phyloP scores from a whole-genome alignment of 2,329 filamentous ascomycete genomes.

The Arthrobotrys musiformis region DNA sequence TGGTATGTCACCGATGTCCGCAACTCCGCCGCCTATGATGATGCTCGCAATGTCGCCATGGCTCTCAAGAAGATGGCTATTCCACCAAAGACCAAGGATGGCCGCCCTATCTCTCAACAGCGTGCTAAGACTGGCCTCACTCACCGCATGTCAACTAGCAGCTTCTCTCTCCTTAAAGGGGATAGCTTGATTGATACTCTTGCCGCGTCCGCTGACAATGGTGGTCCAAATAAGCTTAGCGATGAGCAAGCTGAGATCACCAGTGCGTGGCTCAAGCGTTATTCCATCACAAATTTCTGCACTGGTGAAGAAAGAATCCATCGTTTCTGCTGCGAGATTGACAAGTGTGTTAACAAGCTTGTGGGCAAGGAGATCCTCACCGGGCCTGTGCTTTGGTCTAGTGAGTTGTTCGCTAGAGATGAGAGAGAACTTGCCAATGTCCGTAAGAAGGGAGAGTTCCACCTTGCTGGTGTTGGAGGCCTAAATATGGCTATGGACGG shows the following conservation, averaged over 20 bases:
- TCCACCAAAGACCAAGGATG: conserved; percentile 65
- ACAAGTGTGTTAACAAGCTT: conserved; percentile 84
- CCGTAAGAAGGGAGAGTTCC: conserved; percentile 58
- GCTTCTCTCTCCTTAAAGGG: conserved; percentile 59
- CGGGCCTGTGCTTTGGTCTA: conserved; percentile 90
- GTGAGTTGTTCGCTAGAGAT: conserved; percentile 84
- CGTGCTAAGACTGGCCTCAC: conserved; percentile 56
- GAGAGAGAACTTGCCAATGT: conserved; percentile 69
- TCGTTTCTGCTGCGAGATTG: conserved; percentile 88
- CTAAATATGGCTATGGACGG: conserved; percentile 58
- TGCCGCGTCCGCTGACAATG: conserved; percentile 82
- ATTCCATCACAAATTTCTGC: conserved; percentile 90
- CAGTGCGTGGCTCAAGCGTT: conserved; percentile 80
- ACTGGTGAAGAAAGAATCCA: conserved; percentile 94
- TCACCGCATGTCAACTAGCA: conserved; percentile 59
- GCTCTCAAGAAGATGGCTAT: conserved; percentile 91
- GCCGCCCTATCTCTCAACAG: conserved; percentile 58
- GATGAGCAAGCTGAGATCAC: conserved; percentile 93
- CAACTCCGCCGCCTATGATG: conserved; percentile 87
- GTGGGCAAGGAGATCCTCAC: conserved; percentile 85
- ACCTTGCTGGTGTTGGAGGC: conserved; percentile 59
- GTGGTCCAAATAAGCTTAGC: conserved; percentile 93
- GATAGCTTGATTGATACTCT: conserved; percentile 78
- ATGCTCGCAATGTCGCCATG: conserved; percentile 83
- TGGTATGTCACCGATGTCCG: conserved; percentile 97